Base-by-base conservation (phyloP, 2,329 filamentous ascomycete genomes). In the Penicillium italicum region DNA sequence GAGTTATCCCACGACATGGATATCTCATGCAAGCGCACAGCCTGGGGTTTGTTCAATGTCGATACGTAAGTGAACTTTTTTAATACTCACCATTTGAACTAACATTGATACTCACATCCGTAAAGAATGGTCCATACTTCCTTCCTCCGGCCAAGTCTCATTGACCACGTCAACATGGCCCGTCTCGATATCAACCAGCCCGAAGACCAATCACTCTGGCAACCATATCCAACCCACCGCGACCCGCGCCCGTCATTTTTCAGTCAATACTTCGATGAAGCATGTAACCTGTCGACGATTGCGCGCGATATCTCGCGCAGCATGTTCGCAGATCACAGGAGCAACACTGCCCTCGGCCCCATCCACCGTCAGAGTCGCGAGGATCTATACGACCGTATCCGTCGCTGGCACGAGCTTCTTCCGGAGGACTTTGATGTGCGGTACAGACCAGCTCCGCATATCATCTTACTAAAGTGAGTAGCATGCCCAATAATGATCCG, bases 31-130 rank as follows among this genome's bases (percentile, higher is more conserved):
- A 66, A 62, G 46, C 61, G 66, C 46, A 72, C 71, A 7, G 69
- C 70, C 1, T 74, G 72, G 72, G 72, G 72, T 0, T 41, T 75
- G 20, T 74, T 73, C 38, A 70, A 74, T 38, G 64, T 74, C 31
- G 72, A 75, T 42, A 74, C 72, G 72, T 74, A 58, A 53, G 72
- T 66, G 16, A 38, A 10, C 12, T 4, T 4, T 33, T 1, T 2
- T 40, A 14, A 6, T 12, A 28, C 28, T 24, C 22, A n/a, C 2
- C 14, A 4, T 4, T 50, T 30, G 31, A 22, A 26, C 30, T 26
- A 3, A 18, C 1, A 26, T 26, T 48, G 33, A 38, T 5, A 51
- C 18, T 24, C 3, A 24, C 5, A 28, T 11, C 44, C 9, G 14
- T 36, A 26, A 4, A 74, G 72, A 2, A 64, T 71, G 43, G 64